Percentiles rank a stretch among this genome's conserved stretches.
Evolutionary conservation across 805 yeast genomes (phyloP).

Genomic region (Torulaspora delbrueckii): DNA sequence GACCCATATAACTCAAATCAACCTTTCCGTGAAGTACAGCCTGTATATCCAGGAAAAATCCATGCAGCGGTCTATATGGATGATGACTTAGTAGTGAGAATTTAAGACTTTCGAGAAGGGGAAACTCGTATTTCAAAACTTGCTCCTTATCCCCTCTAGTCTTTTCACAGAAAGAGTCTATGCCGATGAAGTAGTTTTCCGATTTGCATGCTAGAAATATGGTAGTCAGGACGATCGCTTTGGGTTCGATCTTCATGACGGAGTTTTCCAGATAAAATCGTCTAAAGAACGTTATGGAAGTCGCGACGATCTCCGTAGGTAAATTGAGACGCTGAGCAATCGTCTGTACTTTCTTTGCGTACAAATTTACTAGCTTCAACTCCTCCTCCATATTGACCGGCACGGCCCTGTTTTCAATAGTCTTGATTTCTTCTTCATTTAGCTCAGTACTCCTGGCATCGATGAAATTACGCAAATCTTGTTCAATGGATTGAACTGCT

Average conservation of each 20-base stretch:
- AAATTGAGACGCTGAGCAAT: conserved; percentile 69
- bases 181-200: conserved; percentile 84
- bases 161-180: conserved; percentile 69
- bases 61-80: conserved; percentile 86
- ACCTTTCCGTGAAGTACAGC: conserved; percentile 42
- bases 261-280: conserved; percentile 76
- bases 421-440: conserved; percentile 31
- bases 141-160: conserved; percentile 63
- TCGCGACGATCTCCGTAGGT: conserved; percentile 84
- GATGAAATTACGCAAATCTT: conserved; percentile 33
- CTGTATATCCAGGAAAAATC: conserved; percentile 89
- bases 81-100: conserved; percentile 85
- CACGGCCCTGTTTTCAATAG: conserved; percentile 32
- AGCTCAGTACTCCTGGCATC: conserved; percentile 29
- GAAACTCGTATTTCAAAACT: conserved; percentile 75
- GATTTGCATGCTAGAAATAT: conserved; percentile 88
- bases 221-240: conserved; percentile 71
- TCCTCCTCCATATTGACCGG: conserved; percentile 68
- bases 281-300: conserved; percentile 78
- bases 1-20: conserved; percentile 57
- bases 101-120: conserved; percentile 62
- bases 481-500: conserved; percentile 41
- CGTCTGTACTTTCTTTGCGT: conserved; percentile 64
- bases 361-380: conserved; percentile 57
- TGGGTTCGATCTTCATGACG: conserved; percentile 86